These are phyloP conservation scores for Starmera caribaea DNA, from an alignment of 805 yeast species.

Conservation along the genomic window DNA sequence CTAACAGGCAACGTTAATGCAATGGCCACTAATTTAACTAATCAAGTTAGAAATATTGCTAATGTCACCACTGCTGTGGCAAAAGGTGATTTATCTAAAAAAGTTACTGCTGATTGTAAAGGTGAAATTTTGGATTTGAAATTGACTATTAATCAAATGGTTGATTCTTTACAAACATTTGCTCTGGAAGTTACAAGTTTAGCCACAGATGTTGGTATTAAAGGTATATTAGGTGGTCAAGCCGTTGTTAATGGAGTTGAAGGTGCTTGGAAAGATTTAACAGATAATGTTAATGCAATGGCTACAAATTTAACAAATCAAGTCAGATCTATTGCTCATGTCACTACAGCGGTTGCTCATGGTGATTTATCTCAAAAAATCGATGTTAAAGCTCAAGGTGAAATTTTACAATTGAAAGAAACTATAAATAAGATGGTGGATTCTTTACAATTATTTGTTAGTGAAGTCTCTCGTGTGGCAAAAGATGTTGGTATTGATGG, in stretches of 20 bases:
- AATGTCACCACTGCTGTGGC: constrained; percentile 87
- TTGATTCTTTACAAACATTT: constrained; percentile 73
- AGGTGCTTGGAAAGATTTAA: constrained; percentile 80
- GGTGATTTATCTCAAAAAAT: constrained; percentile 74
- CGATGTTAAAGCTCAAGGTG: constrained; percentile 84
- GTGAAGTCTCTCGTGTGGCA: constrained; percentile 77
- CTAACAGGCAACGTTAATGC: constrained; percentile 85
- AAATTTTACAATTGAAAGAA: constrained; percentile 67
- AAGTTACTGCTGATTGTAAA: constrained; percentile 76
- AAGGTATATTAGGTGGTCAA: constrained; percentile 78
- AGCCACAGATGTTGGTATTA: constrained; percentile 80
- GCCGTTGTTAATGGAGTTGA: constrained; percentile 72
- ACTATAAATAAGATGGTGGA: constrained; percentile 87
- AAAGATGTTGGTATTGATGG: constrained; percentile 86
- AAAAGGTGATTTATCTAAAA: constrained; percentile 76
- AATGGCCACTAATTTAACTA: constrained; percentile 84
- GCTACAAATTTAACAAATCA: constrained; percentile 76
- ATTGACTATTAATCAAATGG: constrained; percentile 60
- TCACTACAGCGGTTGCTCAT: constrained; percentile 79
- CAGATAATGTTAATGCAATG: constrained; percentile 85
- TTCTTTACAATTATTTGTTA: constrained; percentile 70
- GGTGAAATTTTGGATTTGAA: constrained; percentile 62
- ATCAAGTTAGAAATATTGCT: constrained; percentile 85
- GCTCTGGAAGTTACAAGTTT: constrained; percentile 81
- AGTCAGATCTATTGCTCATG: constrained; percentile 79